phyloP scores from a whole-genome alignment of 768 basidiomycete genomes.

The Grammothele lineata region DNA sequence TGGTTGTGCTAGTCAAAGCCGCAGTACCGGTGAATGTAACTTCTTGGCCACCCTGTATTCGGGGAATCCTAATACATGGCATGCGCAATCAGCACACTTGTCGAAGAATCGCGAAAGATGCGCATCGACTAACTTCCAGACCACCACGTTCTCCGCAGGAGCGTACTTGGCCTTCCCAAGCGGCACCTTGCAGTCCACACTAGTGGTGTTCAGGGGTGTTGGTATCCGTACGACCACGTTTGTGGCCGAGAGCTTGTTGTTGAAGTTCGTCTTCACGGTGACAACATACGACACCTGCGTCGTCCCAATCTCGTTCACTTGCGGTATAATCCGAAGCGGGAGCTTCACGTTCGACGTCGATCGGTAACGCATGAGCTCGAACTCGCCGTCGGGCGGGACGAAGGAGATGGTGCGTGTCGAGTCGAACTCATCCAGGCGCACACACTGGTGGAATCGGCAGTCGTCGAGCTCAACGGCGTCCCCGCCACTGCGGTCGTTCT shows the following conservation, averaged over 20 bases:
- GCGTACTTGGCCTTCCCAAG: slow-evolving; percentile 97
- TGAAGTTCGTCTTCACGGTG: slow-evolving; percentile 84
- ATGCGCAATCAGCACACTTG: background rate
- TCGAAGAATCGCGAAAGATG: background rate
- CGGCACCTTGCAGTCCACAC: slow-evolving; percentile 86
- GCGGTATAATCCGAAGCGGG: slow-evolving; percentile 84
- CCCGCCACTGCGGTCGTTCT: slow-evolving; percentile 46
- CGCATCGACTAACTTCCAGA: slow-evolving; percentile 90
- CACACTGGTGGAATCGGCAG: slow-evolving; percentile 98
- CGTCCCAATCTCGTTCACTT: slow-evolving; percentile 90
- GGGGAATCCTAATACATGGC: slow-evolving; percentile 83
- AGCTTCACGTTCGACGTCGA: slow-evolving; percentile 95
- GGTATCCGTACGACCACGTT: slow-evolving; percentile 92
- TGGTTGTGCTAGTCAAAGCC: slow-evolving; percentile 81
- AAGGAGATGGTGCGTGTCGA: slow-evolving; percentile 92
- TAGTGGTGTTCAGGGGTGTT: slow-evolving; percentile 92
- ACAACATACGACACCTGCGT: slow-evolving; percentile 88
- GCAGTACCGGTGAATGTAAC: slow-evolving; percentile 81
- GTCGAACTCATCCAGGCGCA: slow-evolving; percentile 92
- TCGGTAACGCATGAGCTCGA: slow-evolving; percentile 98
- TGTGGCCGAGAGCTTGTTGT: slow-evolving; percentile 87
- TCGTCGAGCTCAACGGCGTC: slow-evolving; percentile 96
- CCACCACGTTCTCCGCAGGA: slow-evolving; percentile 90
- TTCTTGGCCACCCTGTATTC: slow-evolving; percentile 92
- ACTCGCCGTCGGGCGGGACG: slow-evolving; percentile 97